Base-by-base conservation (phyloP, 2,329 filamentous ascomycete genomes). In the Sporothrix mexicana region DNA sequence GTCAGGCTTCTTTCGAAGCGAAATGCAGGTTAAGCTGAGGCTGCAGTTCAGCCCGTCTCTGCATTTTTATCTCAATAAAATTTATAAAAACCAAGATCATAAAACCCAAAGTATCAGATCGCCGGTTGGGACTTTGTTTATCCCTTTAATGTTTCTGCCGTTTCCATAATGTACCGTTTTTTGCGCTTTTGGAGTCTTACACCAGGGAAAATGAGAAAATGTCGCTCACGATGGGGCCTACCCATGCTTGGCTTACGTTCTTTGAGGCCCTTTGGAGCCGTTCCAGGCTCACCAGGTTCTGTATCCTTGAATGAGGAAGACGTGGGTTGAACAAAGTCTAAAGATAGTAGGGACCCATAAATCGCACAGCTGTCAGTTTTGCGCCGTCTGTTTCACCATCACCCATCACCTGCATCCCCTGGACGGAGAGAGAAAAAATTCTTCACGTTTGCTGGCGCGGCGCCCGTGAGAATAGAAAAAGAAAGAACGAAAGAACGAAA, bases 371-470 rank as follows among this genome's bases (percentile, higher is more conserved):
- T 67, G 64, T 51, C 64, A 49, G 25, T 23, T 53, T 69, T 69
- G 66, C 66, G 66, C 66, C 66, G 66, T 55, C 66, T 55, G 66
- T 69, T 69, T 69, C 66, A 69, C 64, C 66, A 69, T 68, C 13
- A 47, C 36, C 25, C 64, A 68, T 53, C 66, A 55, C 66, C 66
- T 55, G 17, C 49, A 69, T 69, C 66, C 66, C 51, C 20, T 41
- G 20, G 10, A 51, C 17, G 49, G 23, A 55, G 23, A 55, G 23
- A 25, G 20, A n/a, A 41, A 61, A 62, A 62, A 43, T 12, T 20
- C 30, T 20, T 62, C 57, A 30, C 25, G 2, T 61, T 41, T 41
- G 23, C 55, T 17, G 36, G 55, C 36, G 55, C 25, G 55, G 15
- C 55, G 55, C 55, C 55, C 12, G 55, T 41, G 25, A 15, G 25